Base-by-base conservation (phyloP, 495 filamentous ascomycete species). In the Trichoderma gamsii region DNA sequence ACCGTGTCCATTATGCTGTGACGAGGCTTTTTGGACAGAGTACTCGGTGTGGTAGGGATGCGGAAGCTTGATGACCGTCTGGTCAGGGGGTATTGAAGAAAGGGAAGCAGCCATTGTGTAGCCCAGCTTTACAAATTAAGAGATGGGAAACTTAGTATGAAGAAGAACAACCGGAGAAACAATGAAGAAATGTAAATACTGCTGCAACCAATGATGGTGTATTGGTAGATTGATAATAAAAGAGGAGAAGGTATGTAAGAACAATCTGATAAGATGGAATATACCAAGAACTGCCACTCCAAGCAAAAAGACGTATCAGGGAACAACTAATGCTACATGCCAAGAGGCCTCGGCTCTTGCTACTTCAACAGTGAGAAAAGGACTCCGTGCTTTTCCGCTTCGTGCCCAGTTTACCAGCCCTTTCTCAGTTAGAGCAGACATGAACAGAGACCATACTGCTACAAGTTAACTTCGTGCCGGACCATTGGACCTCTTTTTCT, bases 21-120 rank as follows among this genome's bases (percentile, higher is more conserved):
- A 70, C 65, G 69, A 76, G 68, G 69, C 73, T 46, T 77, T 77
- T 56, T 69, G 69, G 68, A 82, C 69, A 56, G 70, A 21, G 66
- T 82, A 83, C n/a, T 79, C 69, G 11, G 80, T 80, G 44, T 75
- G 76, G 68, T 80, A 82, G 0, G 80, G 80, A 64, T 83, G 79
- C 18, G 80, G 80, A 52, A 83, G 80, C 73, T 77, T 79, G 65
- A 82, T 72, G 16, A 81, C 68, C 21, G 75, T 73, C 51, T 79
- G 76, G n/a, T 75, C 76, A 11, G 75, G 69, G 32, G 79, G 71
- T 49, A 73, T 16, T 66, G 76, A 68, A 35, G 67, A 67, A 73
- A 78, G 76, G 67, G 66, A 44, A 44, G n/a, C 65, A 11, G 69
- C 27, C 66, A 71, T 63, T 61, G 56, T 61, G 56, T 61, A 32